phyloP scores from a whole-genome alignment of 2,329 filamentous ascomycete genomes.

The Pezicula neosporulosa region DNA sequence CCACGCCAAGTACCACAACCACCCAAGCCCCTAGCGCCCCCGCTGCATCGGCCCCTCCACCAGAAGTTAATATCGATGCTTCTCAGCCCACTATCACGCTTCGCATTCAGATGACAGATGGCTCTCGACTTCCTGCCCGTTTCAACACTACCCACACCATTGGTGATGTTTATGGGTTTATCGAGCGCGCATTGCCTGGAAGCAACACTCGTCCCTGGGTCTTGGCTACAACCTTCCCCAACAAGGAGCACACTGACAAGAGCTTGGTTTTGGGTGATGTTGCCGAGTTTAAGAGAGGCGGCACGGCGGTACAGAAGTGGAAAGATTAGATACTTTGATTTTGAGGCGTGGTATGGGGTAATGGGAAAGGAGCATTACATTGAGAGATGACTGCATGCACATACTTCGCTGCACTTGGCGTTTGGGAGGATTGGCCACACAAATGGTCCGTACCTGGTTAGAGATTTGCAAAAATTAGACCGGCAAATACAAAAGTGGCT shows the following conservation, averaged over 20 bases:
- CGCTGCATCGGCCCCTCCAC: slow-evolving; percentile 27
- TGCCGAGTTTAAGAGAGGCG: slow-evolving; percentile 62
- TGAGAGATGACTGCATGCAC: too few species aligned
- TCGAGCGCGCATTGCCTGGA: slow-evolving; percentile 59
- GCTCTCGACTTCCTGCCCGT: slow-evolving; percentile 70
- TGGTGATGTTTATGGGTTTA: slow-evolving; percentile 73
- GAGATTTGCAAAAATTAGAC: too few species aligned
- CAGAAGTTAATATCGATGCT: slow-evolving; percentile 52
- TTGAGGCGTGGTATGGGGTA: not conserved
- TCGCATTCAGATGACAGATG: slow-evolving; percentile 76
- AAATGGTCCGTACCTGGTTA: too few species aligned
- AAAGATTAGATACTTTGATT: slow-evolving; percentile 4
- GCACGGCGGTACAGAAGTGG: slow-evolving; percentile 61
- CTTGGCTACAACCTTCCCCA: slow-evolving; percentile 79
- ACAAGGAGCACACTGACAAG: slow-evolving; percentile 74
- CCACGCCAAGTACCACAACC: slow-evolving; percentile 35
- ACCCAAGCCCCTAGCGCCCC: slow-evolving; percentile 27
- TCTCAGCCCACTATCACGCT: slow-evolving; percentile 67
- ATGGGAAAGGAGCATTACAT: too few species aligned
- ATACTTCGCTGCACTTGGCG: too few species aligned
- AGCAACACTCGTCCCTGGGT: slow-evolving; percentile 62
- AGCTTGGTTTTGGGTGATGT: slow-evolving; percentile 54
- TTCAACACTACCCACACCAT: slow-evolving; percentile 81
- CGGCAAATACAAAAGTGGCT: too few species aligned
- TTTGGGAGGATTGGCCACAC: too few species aligned